phyloP scores from a whole-genome alignment of 1,284 basidiomycete species.

The Microbotryum scabiosae region DNA sequence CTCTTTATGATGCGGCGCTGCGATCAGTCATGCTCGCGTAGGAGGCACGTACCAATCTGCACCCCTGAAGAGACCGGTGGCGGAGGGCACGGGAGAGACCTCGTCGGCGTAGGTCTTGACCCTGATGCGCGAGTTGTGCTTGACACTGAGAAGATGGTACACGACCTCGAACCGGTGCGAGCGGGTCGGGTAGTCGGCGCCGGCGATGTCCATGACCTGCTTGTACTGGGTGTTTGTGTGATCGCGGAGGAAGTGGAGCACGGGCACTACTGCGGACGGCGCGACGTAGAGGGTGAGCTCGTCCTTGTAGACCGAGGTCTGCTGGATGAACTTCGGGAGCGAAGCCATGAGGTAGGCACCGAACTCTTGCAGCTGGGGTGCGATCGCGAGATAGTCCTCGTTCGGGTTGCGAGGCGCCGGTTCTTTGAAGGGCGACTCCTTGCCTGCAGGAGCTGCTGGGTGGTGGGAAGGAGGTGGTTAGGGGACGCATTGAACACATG shows the following conservation, averaged over 20 bases:
- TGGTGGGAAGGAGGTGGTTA: too few species aligned
- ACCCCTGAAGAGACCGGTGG: slow-evolving; percentile 68
- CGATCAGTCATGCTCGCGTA: too few species aligned
- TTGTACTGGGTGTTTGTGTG: slow-evolving; percentile 96
- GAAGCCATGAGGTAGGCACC: slow-evolving; percentile 79
- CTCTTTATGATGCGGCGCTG: too few species aligned
- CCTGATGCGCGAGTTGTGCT: slow-evolving; percentile 64
- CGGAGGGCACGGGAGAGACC: slow-evolving; percentile 85
- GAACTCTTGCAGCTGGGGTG: slow-evolving; percentile 72
- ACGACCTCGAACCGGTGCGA: slow-evolving; percentile 95
- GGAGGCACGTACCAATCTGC: slow-evolving; percentile 73
- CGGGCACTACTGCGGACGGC: slow-evolving; percentile 72
- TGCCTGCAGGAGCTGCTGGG: slow-evolving; percentile 19
- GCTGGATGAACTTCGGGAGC: slow-evolving; percentile 89
- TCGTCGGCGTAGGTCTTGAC: slow-evolving; percentile 98
- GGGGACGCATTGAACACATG: not conserved
- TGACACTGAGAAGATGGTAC: slow-evolving; percentile 84
- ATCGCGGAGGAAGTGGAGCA: slow-evolving; percentile 89
- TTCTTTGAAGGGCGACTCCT: slow-evolving; percentile 64
- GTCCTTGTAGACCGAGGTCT: slow-evolving; percentile 96
- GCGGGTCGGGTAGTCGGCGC: slow-evolving; percentile 88
- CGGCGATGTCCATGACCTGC: slow-evolving; percentile 83
- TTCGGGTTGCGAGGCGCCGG: slow-evolving; percentile 77
- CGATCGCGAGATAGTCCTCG: slow-evolving; percentile 58
- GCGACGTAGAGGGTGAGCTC: slow-evolving; percentile 85